A percentile compares a stretch with the other conserved stretches of the same genome.
Conservation (phyloP, 148 eudicot species). For the Talinum fruticosum region DNA sequence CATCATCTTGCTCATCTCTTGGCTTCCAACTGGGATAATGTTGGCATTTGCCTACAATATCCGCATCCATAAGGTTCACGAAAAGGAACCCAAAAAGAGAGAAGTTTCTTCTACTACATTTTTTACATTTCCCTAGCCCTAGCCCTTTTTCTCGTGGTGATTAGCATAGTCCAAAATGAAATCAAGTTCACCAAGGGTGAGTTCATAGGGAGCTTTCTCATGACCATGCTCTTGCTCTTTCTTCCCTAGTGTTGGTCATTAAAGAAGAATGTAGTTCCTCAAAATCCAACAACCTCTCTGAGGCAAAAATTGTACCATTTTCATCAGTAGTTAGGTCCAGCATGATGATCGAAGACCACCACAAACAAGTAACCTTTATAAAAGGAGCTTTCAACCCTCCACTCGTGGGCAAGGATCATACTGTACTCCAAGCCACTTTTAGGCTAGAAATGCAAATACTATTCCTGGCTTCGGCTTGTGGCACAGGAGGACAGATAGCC, state of each 20-base stretch:
- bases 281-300: background rate
- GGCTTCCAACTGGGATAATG: constrained; percentile 9
- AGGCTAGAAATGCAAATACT: constrained; percentile 20
- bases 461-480: constrained; percentile 10
- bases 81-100: constrained; percentile 9
- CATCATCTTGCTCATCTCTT: constrained; percentile 17
- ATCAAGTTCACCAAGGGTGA: constrained; percentile 6
- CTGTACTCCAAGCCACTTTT: constrained; percentile 22
- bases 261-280: background rate
- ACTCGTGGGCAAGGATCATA: constrained; percentile 13
- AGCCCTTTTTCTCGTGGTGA: constrained; percentile 10
- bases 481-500: constrained; percentile 17
- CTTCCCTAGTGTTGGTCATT: constrained; percentile 14
- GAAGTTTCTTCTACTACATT: constrained; percentile 9
- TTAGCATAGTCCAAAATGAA: constrained; percentile 17
- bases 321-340: background rate
- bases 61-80: background rate
- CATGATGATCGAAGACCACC: background rate
- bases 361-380: background rate
- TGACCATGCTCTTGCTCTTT: background rate
- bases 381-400: constrained; percentile 13
- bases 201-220: background rate
- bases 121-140: constrained; percentile 20
- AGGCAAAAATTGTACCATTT: background rate
- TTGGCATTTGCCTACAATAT: constrained; percentile 11